Evolutionary conservation across 2,329 filamentous ascomycete genomes (phyloP), one percentile per base, ranked within the genome.

Genomic region (Penicillium sp.): DNA sequence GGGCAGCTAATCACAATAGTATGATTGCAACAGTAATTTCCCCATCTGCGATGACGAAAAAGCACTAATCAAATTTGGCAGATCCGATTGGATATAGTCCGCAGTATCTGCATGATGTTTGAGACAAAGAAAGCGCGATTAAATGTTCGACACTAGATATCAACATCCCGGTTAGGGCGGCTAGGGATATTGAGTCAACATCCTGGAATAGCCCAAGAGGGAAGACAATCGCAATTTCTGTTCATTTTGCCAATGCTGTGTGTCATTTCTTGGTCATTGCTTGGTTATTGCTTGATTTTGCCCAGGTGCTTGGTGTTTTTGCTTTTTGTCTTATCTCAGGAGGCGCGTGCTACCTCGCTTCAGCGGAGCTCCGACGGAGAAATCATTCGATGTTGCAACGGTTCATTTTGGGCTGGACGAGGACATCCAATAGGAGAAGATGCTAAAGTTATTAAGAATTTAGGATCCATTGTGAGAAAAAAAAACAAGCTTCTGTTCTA

Each of bases 321-420:
- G 25, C 15, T 21, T 39, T 19, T 39, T 19, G 36, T 13, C 42
- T 63, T 57, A 57, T 59, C 58, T 49, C 31, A 55, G 53, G 56
- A 54, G 36, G 36, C 35, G 43, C 9, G 4, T 39, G 36, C 38
- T 49, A 48, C 38, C 45, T 43, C 55, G 43, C 42, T 51, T 53
- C 49, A 55, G 55, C 64, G 64, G 64, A 65, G 53, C 23, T 60
- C 64, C 64, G 64, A 65, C 64, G 64, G 64, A 15, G 47, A 38
- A 58, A 38, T 10, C 21, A 38, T 35, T 29, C 9, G n/a, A 51
- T 29, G 38, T 25, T 27, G 33, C 23, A 35, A 33, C 21, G 5
- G 3, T 21, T 27, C 21, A 19, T 15, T 53, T 35, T 19, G 4
- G 17, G 51, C 10, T 29, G 23, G 21, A 53, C 8, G 27, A n/a